These are phyloP conservation scores for Pythium scleroteichum DNA, from an alignment of 352 stramenopile species.

Conservation along the genomic window DNA sequence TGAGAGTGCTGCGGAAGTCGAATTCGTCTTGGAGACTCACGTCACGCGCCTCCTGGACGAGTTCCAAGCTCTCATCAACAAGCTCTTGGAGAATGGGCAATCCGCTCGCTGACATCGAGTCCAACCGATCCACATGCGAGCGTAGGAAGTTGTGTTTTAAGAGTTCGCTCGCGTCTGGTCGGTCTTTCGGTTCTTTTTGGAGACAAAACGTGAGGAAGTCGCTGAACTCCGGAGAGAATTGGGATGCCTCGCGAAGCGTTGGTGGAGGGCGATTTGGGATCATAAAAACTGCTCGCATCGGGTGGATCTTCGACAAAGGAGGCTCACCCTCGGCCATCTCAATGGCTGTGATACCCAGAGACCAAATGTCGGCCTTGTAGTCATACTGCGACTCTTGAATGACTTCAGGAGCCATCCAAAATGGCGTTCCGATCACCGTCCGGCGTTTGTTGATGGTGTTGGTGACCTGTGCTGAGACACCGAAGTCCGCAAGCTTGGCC, in stretches of 20 bases:
- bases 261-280: slow-evolving; percentile 69
- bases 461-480: slow-evolving; percentile 86
- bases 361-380: slow-evolving; percentile 81
- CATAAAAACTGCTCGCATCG: slow-evolving; percentile 84
- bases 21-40: slow-evolving; percentile 50
- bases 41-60: slow-evolving; percentile 58
- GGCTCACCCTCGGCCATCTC: slow-evolving; percentile 86
- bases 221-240: slow-evolving; percentile 51
- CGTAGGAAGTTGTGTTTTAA: slow-evolving; percentile 60
- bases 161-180: slow-evolving; percentile 50
- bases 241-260: slow-evolving; percentile 40
- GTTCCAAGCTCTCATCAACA: slow-evolving; percentile 68
- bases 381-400: slow-evolving; percentile 87
- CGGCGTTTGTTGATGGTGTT: slow-evolving; percentile 87
- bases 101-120: slow-evolving; percentile 29
- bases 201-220: slow-evolving; percentile 69
- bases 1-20: slow-evolving; percentile 50
- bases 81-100: slow-evolving; percentile 69
- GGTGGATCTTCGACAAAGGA: slow-evolving; percentile 85
- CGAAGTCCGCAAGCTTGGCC: slow-evolving; percentile 89
- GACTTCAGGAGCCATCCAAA: slow-evolving; percentile 93
- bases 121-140: slow-evolving; percentile 55
- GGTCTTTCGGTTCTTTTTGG: slow-evolving; percentile 60
- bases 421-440: slow-evolving; percentile 88
- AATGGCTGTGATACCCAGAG: slow-evolving; percentile 86